Base-by-base conservation (phyloP, 2,329 filamentous ascomycete species). In the Colletotrichum sp. region DNA sequence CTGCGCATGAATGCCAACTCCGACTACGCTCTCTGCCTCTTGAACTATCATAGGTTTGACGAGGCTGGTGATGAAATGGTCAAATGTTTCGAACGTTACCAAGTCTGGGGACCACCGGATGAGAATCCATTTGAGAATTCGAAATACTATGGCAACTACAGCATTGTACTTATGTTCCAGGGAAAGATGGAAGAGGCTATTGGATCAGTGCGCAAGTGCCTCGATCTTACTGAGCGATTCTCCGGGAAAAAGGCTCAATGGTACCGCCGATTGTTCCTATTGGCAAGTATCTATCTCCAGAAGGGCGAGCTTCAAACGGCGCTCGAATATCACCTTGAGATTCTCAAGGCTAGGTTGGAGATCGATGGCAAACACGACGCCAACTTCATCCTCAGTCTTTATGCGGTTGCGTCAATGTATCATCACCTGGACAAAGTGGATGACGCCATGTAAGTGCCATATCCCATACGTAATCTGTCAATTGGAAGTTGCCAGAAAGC, bases 401-500 rank as follows among this genome's bases (percentile, higher is more conserved):
- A 63, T 36, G 59, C 59, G 1, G 59, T 63, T 21, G 59, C 18
- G 0, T 18, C 59, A n/a, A 36, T 36, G 30, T 63, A 63, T 34
- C 16, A 63, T 15, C 59, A 63, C 18, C 0, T 63, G 28, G 12
- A n/a, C 12, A 63, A 36, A 28, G 16, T 63, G 28, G 59, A 63
- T 18, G 28, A 63, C 7, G 59, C 59, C 16, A 63, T 30, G 59
- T 63, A 32, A 63, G 59, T 63, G 0, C 30, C 15, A 18, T 0
- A 63, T 13, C 0, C 9, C 0, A n/a, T 32, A 0, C 36, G 36
- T 18, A n/a, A 0, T 34, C 16, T 21, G 0, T 60, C 1, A 26
- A 1, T 30, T 21, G 16, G 30, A 36, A 36, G 32, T 0, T 1
- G 0, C 7, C 30, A 13, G 28, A 0, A 0, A 0, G 0, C 59